These are phyloP conservation scores for Apophysomyces trapeziformis DNA, from an alignment of 371 early-diverging fungal genomes.

Conservation along the genomic window DNA sequence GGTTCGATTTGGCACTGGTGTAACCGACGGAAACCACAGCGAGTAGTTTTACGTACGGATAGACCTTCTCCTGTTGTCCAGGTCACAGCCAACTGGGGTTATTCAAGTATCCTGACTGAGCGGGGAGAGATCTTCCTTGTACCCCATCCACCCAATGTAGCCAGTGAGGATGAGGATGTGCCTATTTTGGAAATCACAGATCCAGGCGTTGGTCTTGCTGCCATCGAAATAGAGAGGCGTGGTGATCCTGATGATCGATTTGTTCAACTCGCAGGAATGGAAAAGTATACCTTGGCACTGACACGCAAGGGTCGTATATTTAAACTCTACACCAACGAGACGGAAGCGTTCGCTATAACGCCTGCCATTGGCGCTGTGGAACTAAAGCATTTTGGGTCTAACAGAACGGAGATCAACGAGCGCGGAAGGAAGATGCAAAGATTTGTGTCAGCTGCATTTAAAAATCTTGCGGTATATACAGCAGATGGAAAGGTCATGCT, in stretches of 20 bases:
- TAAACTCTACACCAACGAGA: not conserved
- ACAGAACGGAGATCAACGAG: slow-evolving; percentile 11
- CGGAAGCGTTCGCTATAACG: not conserved
- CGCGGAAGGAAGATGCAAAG: slow-evolving; percentile 14
- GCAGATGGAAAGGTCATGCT: slow-evolving; percentile 21
- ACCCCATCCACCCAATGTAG: slow-evolving; percentile 24
- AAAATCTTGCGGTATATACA: slow-evolving; percentile 29
- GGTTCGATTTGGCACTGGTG: slow-evolving; percentile 47
- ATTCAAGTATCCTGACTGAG: slow-evolving; percentile 33
- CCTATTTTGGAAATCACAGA: slow-evolving; percentile 1
- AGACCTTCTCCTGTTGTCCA: slow-evolving; percentile 21
- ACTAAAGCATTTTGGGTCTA: slow-evolving; percentile 18
- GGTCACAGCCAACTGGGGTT: slow-evolving; percentile 40
- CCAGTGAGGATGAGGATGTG: not conserved
- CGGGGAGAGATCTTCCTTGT: slow-evolving; percentile 30
- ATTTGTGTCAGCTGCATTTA: slow-evolving; percentile 24
- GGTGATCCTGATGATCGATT: slow-evolving; percentile 12
- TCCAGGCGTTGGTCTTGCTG: slow-evolving; percentile 4
- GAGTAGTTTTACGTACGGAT: slow-evolving; percentile 16
- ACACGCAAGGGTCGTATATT: slow-evolving; percentile 25
- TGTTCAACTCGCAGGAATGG: slow-evolving; percentile 19
- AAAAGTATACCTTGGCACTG: slow-evolving; percentile 20
- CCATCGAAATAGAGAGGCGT: not conserved
- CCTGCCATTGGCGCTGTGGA: slow-evolving; percentile 19
- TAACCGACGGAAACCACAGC: slow-evolving; percentile 31